Base-by-base conservation (phyloP, 495 filamentous ascomycete genomes). In the Penicillium verhagenii region DNA sequence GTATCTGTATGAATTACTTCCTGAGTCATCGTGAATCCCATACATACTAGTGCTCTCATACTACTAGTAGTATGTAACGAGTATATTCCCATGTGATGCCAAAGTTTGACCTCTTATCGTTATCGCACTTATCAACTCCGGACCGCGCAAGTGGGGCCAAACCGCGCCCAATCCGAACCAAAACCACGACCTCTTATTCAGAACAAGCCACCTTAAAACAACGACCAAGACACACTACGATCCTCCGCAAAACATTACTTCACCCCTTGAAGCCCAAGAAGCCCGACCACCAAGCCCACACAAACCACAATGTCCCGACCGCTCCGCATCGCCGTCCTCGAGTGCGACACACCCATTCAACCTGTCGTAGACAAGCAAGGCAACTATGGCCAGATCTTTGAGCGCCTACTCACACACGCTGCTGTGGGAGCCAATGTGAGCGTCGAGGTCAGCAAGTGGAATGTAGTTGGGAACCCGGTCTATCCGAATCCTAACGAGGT, bases 321-420 rank as follows among this genome's bases (percentile, higher is more conserved):
- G 35, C 64, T 91, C 58, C 87, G 87, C 56, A 82, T 95, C 49
- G 89, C 90, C 7, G 78, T 95, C 52, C 82, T 96, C 50, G 89
- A 91, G 71, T 85, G 87, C 68, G 91, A 92, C 69, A 86, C 79
- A 3, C 88, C 88, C 1, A 69, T 85, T 23, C 73, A 77, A 2
- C 59, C 71, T 11, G 76, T 85, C 24, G 61, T 72, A 38, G 72
- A 71, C 16, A 81, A 80, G 61, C 88, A 88, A 68, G 82, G 86
- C 23, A 77, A 76, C 20, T 96, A 95, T 68, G 79, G 83, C 50
- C 82, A 82, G 52, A 75, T 94, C 35, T 96, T 93, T 74, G 71
- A 66, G n/a, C 61, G 76, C 23, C 76, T 94, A 4, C 76, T 95
- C 28, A 54, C 66, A 11, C 52, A 64, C 14, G 76, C 24, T 26